Evolutionary conservation across 176 grass and related monocot genomes (phyloP).

Genomic region (Puya raimondii): DNA sequence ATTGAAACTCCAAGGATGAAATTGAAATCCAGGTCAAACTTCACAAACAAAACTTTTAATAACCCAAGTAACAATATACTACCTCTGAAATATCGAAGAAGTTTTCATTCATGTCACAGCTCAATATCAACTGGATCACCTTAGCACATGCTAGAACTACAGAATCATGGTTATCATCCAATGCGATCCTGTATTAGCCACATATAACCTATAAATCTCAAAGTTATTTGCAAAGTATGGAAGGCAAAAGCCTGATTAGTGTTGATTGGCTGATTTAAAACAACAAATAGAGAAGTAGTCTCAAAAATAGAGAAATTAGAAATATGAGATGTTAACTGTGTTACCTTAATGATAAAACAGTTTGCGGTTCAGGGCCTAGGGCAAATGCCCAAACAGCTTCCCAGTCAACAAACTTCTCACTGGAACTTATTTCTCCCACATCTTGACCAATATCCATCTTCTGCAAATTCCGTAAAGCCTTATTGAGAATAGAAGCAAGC

Average conservation of each 20-base stretch:
- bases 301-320: not conserved
- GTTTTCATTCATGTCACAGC: slow-evolving; percentile 58
- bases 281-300: not conserved
- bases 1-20: no score
- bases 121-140: slow-evolving; percentile 61
- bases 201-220: not conserved
- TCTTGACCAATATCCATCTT: slow-evolving; percentile 38
- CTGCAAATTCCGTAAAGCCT: slow-evolving; percentile 53
- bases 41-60: no score
- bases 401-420: slow-evolving; percentile 60
- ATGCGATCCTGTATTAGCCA: slow-evolving; percentile 53
- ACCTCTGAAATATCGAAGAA: slow-evolving; percentile 73
- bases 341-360: slow-evolving; percentile 80
- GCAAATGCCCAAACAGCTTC: slow-evolving; percentile 95
- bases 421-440: slow-evolving; percentile 25
- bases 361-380: slow-evolving; percentile 82
- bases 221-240: not conserved
- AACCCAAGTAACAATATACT: not conserved
- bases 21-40: no score
- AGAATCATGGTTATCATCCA: slow-evolving; percentile 98
- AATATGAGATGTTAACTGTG: not conserved
- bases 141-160: slow-evolving; percentile 80
- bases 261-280: not conserved
- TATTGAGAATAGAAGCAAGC: slow-evolving; percentile 67
- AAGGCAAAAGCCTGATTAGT: no score